These are phyloP conservation scores for Tillandsia fasciculata DNA, from an alignment of 176 grass and related monocot genomes.

Conservation along the genomic window DNA sequence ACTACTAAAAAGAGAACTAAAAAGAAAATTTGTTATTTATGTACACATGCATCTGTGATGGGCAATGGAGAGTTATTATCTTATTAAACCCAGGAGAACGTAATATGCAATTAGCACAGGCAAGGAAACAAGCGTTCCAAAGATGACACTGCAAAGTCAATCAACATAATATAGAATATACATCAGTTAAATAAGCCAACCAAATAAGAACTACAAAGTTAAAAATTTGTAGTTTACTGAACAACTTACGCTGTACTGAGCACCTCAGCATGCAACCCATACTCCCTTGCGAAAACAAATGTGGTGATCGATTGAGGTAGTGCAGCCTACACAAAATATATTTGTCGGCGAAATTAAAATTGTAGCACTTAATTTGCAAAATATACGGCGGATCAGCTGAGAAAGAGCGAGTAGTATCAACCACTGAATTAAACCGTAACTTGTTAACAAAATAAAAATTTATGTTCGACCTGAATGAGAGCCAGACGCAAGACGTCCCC, in stretches of 20 bases:
- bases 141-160: slow-evolving; percentile 55
- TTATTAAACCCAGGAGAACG: slow-evolving; percentile 39
- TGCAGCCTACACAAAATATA: slow-evolving; percentile 34
- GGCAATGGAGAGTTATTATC: slow-evolving; percentile 5
- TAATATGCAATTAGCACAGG: slow-evolving; percentile 58
- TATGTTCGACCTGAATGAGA: slow-evolving; percentile 75
- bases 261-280: slow-evolving; percentile 58
- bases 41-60: not conserved
- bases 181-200: not conserved
- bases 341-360: no score
- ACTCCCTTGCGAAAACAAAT: slow-evolving; percentile 78
- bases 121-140: slow-evolving; percentile 60
- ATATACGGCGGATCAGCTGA: no score
- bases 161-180: not conserved
- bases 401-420: no score
- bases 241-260: slow-evolving; percentile 67
- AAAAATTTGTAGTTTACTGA: not conserved
- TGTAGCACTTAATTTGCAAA: no score
- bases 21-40: no score
- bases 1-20: no score
- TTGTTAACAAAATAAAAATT: no score
- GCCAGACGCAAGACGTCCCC: slow-evolving; percentile 60
- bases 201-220: not conserved
- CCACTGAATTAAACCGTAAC: slow-evolving; percentile 6
- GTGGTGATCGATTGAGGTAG: slow-evolving; percentile 66